Conservation (phyloP, 345 rosid species). For the Lepidium aucheri region DNA sequence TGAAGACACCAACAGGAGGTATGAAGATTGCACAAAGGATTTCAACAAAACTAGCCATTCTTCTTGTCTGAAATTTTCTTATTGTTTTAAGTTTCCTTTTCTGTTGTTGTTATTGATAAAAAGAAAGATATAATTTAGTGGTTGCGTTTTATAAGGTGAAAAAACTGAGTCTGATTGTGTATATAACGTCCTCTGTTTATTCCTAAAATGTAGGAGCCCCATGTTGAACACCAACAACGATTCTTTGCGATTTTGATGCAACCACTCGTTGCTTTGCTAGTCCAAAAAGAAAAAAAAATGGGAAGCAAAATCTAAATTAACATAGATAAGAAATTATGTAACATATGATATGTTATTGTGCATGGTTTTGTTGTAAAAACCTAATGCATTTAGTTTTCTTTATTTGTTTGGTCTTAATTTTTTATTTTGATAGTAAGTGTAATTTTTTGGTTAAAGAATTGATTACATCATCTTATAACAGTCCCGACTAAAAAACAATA, state of each 20-base stretch:
- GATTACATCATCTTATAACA: too few species aligned
- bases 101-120: background rate
- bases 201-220: slow-evolving; percentile 15
- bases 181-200: slow-evolving; percentile 18
- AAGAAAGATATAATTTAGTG: background rate
- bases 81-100: background rate
- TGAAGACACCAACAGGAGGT: slow-evolving; percentile 86
- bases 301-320: background rate
- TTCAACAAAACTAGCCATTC: slow-evolving; percentile 29
- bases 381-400: too few species aligned
- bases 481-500: too few species aligned
- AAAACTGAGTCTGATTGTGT: slow-evolving; percentile 7
- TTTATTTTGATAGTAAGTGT: too few species aligned
- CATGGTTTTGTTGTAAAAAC: too few species aligned
- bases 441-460: too few species aligned
- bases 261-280: background rate
- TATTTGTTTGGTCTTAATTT: too few species aligned
- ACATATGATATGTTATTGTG: too few species aligned
- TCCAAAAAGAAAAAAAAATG: background rate
- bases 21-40: slow-evolving; percentile 54
- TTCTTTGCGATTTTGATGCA: background rate
- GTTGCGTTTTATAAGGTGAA: background rate
- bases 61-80: background rate
- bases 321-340: too few species aligned
- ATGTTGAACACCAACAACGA: background rate